These are phyloP conservation scores for Sisymbrium altissimum DNA, from an alignment of 345 rosid species.

Conservation along the genomic window DNA sequence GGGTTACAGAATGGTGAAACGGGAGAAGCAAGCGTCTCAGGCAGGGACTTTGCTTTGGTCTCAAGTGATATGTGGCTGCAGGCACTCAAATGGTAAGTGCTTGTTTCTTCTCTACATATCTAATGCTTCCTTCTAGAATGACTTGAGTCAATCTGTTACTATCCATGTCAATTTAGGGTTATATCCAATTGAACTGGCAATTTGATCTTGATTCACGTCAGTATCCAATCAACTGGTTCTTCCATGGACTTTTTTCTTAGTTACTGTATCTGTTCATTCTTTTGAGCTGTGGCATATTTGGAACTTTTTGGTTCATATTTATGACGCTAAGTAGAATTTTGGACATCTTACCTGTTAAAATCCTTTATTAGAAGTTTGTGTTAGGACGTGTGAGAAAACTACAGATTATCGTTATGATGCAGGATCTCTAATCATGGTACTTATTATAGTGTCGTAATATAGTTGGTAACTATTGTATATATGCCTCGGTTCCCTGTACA, in stretches of 20 bases:
- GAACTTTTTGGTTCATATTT: neutral
- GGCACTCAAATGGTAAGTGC: slow-evolving; percentile 82
- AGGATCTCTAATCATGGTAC: neutral
- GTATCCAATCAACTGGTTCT: neutral
- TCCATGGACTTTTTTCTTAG: neutral
- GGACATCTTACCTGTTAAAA: neutral
- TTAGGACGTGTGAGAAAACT: neutral
- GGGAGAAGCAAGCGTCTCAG: slow-evolving; percentile 76
- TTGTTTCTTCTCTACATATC: neutral
- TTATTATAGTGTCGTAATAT: neutral
- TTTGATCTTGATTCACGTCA: neutral
- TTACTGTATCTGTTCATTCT: neutral
- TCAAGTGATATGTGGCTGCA: slow-evolving; percentile 92
- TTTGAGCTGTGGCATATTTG: neutral
- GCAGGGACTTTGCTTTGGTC: slow-evolving; percentile 91
- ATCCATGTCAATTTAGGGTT: slow-evolving; percentile 3
- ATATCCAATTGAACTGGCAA: neutral
- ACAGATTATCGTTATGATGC: neutral
- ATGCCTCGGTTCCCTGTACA: neutral
- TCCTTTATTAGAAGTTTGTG: neutral
- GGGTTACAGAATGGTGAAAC: slow-evolving; percentile 48
- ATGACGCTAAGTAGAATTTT: neutral
- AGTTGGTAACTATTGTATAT: neutral
- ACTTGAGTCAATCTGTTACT: neutral
- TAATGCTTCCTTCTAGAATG: neutral